Conservation (phyloP, 371 early-diverging fungal genomes). For the Mucor circinelloides region DNA sequence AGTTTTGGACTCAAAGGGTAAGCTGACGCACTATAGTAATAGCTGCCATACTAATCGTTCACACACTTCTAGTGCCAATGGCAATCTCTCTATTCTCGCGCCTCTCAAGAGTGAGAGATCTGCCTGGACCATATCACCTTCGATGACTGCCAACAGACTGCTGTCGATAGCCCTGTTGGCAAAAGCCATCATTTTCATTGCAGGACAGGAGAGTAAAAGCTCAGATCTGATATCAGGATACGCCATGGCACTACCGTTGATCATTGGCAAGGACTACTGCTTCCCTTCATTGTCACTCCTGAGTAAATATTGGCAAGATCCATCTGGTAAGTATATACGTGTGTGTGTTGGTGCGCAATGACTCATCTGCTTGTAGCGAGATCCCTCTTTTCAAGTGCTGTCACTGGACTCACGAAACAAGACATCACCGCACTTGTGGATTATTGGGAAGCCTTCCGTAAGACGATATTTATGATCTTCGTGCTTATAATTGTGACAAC, state of each 20-base stretch:
- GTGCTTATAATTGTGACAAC: not conserved
- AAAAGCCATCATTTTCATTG: slow-evolving; percentile 49
- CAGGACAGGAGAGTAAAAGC: slow-evolving; percentile 54
- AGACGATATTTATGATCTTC: slow-evolving; percentile 6
- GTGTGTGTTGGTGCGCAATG: not conserved
- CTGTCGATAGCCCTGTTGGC: slow-evolving; percentile 61
- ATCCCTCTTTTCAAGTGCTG: slow-evolving; percentile 48
- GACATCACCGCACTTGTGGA: slow-evolving; percentile 54
- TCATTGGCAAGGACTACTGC: slow-evolving; percentile 55
- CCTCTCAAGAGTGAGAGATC: slow-evolving; percentile 37
- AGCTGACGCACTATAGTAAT: not conserved
- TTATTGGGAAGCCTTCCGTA: slow-evolving; percentile 69
- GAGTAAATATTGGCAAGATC: slow-evolving; percentile 87
- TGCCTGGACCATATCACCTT: slow-evolving; percentile 65
- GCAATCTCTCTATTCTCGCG: slow-evolving; percentile 63
- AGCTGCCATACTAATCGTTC: too few species aligned
- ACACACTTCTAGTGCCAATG: slow-evolving; percentile 34
- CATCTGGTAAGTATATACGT: slow-evolving; percentile 56
- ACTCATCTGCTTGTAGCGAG: slow-evolving; percentile 26
- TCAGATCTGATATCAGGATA: slow-evolving; percentile 52
- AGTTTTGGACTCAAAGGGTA: slow-evolving; percentile 71
- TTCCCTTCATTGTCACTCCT: slow-evolving; percentile 75
- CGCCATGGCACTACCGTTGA: slow-evolving; percentile 55
- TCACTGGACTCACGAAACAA: slow-evolving; percentile 43
- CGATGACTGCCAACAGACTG: slow-evolving; percentile 62